phyloP scores from a whole-genome alignment of 2,329 filamentous ascomycete species.

The Ciborinia camelliae region DNA sequence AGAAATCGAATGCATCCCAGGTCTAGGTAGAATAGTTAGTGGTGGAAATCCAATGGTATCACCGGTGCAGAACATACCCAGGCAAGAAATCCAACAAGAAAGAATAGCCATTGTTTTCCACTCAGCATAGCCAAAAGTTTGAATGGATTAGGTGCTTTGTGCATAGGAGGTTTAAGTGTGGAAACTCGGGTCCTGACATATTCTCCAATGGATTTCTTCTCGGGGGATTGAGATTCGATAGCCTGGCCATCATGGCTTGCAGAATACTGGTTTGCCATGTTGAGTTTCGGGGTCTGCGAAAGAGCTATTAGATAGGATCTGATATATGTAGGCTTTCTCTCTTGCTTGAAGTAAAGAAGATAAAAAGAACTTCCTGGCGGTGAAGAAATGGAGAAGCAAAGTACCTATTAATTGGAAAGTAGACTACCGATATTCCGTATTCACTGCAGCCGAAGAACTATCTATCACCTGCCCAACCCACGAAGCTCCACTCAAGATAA shows the following conservation, averaged over 20 bases:
- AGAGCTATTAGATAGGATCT: background rate
- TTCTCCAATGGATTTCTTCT: slow-evolving; percentile 26
- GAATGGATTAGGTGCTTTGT: slow-evolving; percentile 67
- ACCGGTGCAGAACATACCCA: slow-evolving; percentile 47
- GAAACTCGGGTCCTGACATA: slow-evolving; percentile 53
- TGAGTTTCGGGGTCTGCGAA: background rate
- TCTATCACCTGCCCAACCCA: background rate
- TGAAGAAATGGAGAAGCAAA: background rate
- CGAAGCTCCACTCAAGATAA: background rate
- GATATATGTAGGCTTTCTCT: background rate
- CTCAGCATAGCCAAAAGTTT: slow-evolving; percentile 62
- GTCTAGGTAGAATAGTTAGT: slow-evolving; percentile 40
- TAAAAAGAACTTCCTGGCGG: background rate
- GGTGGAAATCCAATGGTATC: background rate
- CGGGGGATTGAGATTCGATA: slow-evolving; percentile 28
- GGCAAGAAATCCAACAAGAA: slow-evolving; percentile 68
- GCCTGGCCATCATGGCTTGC: background rate
- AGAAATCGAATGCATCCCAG: slow-evolving; percentile 81
- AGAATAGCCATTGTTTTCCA: slow-evolving; percentile 68
- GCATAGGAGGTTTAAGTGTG: slow-evolving; percentile 56
- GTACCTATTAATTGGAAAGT: background rate
- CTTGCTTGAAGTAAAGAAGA: background rate
- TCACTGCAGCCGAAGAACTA: background rate
- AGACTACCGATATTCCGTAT: background rate
- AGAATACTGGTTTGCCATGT: slow-evolving; percentile 4